Evolutionary conservation across 148 eudicot genomes (phyloP), one percentile per base, ranked within the genome.

Genomic region (Amaranthus hypochondriacus): DNA sequence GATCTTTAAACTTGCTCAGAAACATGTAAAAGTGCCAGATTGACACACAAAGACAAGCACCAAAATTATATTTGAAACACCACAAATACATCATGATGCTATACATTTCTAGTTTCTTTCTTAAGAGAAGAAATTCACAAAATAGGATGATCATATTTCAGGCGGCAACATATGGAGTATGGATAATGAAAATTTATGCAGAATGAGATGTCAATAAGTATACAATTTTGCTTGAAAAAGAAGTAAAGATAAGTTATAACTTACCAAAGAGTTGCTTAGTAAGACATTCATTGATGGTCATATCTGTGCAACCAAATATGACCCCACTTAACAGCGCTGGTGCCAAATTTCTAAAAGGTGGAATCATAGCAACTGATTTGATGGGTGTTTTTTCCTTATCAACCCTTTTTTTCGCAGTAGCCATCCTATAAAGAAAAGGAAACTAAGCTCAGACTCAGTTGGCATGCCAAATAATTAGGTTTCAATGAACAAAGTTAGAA

Each of bases 221-320:
- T 50, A 71, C 6, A 28, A 28, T 28, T 28, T 43, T 7, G 56
- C 12, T 12, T 44, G 39, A 66, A n/a, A 68, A 1, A 66, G 21
- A 59, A 9, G 15, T 49, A 53, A 15, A 59, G 57, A 9, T 9
- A 51, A 54, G 65, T 28, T 28, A 68, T 50, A 69, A 85, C 97
- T 75, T 54, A 94, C 97, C 97, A 67, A 94, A 91, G 7, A 94
- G 87, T 77, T 94, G 90, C 72, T 87, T 91, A 18, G 61, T 49
- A 55, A 88, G 90, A 78, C 98, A 91, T 81, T 91, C 96, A 47
- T 81, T 60, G 13, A 85, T 83, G 42, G 96, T 91, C 64, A 28
- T 69, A 11, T 80, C 77, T 18, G 85, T 91, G 89, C 90, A 84
- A 73, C 97, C 96, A 84, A 89, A 94, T 76, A 94, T 82, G 47